Conservation (phyloP, 257 asterid genomes). For the Penstemon davidsonii region DNA sequence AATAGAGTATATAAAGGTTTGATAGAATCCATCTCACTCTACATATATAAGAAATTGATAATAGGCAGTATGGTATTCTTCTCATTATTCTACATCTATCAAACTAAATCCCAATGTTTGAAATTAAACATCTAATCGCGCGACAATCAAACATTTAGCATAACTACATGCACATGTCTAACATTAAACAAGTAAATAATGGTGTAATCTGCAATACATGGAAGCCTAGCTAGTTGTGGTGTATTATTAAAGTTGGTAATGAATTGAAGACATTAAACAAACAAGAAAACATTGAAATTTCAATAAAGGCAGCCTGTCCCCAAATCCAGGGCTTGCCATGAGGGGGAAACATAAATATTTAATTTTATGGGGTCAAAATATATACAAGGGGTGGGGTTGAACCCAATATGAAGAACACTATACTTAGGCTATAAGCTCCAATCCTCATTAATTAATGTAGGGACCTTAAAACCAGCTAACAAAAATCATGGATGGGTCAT, state of each 20-base stretch:
- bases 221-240: constrained; percentile 4
- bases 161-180: neutral
- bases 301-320: constrained; percentile 36
- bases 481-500: constrained; percentile 31
- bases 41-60: too few species aligned
- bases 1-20: too few species aligned
- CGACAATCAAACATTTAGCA: constrained; percentile 1
- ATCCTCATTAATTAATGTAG: constrained; percentile 35
- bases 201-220: constrained; percentile 16
- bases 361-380: constrained; percentile 29
- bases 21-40: neutral
- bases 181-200: constrained; percentile 16
- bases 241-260: constrained; percentile 24
- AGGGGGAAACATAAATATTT: constrained; percentile 29
- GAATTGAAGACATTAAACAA: constrained; percentile 24
- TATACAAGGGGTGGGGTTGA: constrained; percentile 26
- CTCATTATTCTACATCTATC: neutral
- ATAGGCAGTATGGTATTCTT: too few species aligned
- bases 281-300: constrained; percentile 25
- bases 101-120: neutral
- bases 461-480: constrained; percentile 38
- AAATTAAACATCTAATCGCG: constrained; percentile 3
- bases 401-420: constrained; percentile 21
- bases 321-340: constrained; percentile 25
- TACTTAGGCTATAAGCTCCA: constrained; percentile 17